Evolutionary conservation across 257 asterid species (phyloP).

Genomic region (Leptodermis oblonga): DNA sequence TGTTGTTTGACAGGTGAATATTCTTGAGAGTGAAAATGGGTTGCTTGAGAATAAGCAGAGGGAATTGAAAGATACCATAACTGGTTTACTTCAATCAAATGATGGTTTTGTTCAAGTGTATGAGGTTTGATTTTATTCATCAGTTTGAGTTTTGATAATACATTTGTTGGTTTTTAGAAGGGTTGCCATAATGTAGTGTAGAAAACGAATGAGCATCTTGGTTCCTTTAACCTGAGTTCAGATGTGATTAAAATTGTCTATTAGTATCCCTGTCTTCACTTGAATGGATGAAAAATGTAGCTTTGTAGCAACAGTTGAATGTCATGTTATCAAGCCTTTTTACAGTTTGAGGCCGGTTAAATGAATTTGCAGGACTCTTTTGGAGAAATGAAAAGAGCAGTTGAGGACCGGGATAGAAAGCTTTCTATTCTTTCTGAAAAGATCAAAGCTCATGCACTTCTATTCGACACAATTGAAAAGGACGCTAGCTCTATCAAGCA

Average conservation of each 20-base stretch:
- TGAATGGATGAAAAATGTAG: not conserved
- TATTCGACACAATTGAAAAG: constrained; percentile 30
- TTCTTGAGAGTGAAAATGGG: constrained; percentile 30
- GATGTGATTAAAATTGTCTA: not conserved
- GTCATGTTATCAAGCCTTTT: not conserved
- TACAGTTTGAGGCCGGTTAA: not conserved
- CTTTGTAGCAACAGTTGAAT: not conserved
- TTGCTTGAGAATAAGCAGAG: constrained; percentile 38
- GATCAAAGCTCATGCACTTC: constrained; percentile 30
- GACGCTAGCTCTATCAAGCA: constrained; percentile 38
- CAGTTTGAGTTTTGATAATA: not conserved
- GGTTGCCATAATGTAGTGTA: not conserved
- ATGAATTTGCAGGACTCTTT: constrained; percentile 30
- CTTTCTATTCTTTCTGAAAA: constrained; percentile 29
- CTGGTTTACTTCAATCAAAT: constrained; percentile 32
- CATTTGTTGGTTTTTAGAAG: not conserved
- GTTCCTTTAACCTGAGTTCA: not conserved
- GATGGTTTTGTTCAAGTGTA: constrained; percentile 35
- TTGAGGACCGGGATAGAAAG: constrained; percentile 34
- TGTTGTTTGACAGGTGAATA: constrained; percentile 27
- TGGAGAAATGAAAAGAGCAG: constrained; percentile 32
- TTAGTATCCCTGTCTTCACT: not conserved
- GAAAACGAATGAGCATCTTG: not conserved
- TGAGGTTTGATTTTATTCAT: constrained; percentile 30
- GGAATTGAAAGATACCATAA: constrained; percentile 34